Base-by-base conservation (phyloP, 495 filamentous ascomycete species). In the Penicillium chermesinum region DNA sequence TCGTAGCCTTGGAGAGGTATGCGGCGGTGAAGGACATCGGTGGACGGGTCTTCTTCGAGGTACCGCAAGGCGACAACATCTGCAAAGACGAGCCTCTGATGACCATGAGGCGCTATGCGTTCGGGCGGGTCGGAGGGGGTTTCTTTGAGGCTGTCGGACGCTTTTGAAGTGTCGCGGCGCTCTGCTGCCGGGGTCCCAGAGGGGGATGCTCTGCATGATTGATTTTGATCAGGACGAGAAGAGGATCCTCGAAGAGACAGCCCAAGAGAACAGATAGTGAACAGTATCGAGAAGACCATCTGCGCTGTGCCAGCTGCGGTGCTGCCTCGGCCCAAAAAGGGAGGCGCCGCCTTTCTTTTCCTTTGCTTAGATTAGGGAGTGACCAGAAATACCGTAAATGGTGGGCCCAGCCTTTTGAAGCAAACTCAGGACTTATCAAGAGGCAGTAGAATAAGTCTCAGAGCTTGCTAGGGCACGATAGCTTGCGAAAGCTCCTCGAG, bases 21-120 rank as follows among this genome's bases (percentile, higher is more conserved):
- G 38, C 81, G 79, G 21, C 86, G 84, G 49, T 88, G 77, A 9
- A 95, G 75, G 12, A 96, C 83, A 3, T 74, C 78, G 2, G 88
- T 88, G 0, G 80, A 81, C 1, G 87, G 73, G 48, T 98, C 93
- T 51, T 90, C 86, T 75, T 95, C 89, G 12, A 98, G 79, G 58
- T 94, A 98, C 54, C 86, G 80, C 54, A 89, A 81, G 34, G 86
- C 86, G 34, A 88, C 77, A 13, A 84, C 82, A 61, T 90, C 86
- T 16, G 85, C 79, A 53, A 90, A 82, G 16, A 87, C 82, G 22
- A 88, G 72, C 49, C 73, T 76, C 48, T 73, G 75, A 44, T 75
- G 76, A 12, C 59, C 62, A 10, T 54, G 66, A 10, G 39, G 46
- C 16, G 55, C 35, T 13, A 55, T 38, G 21, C 51, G 57, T 2